A percentile compares a stretch with the other conserved stretches of the same genome.
Conservation (phyloP, 2,329 filamentous ascomycete genomes). For the Corniculantispora saksenae region DNA sequence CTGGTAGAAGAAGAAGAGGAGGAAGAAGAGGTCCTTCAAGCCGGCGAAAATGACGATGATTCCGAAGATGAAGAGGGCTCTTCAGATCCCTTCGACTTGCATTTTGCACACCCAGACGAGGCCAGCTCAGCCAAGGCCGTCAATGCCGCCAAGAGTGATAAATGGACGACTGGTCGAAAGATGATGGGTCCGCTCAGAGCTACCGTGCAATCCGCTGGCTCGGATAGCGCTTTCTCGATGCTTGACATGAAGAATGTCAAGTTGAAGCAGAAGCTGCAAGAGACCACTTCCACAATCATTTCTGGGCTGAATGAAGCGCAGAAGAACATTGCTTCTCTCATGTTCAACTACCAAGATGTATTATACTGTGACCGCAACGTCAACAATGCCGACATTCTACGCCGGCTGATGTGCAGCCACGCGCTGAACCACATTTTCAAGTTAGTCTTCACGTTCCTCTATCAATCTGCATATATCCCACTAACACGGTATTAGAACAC, state of each 20-base stretch:
- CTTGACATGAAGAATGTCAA: conserved; percentile 50
- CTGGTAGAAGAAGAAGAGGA: conserved; percentile 42
- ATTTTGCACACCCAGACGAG: conserved; percentile 72
- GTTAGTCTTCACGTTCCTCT: conserved; percentile 40
- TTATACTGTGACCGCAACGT: conserved; percentile 73
- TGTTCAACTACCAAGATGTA: conserved; percentile 83
- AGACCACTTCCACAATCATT: conserved; percentile 54
- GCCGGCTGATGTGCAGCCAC: conserved; percentile 76
- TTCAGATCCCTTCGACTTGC: conserved; percentile 75
- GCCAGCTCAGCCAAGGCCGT: conserved; percentile 57
- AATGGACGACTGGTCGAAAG: conserved; percentile 53
- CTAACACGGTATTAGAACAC: conserved; percentile 56
- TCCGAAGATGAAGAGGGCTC: conserved; percentile 55
- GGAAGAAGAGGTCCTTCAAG: conserved; percentile 39
- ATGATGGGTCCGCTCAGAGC: conserved; percentile 49
- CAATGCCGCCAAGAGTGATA: conserved; percentile 48
- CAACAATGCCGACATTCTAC: conserved; percentile 67
- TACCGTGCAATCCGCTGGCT: conserved; percentile 48
- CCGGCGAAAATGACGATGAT: conserved; percentile 33
- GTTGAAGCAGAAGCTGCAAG: conserved; percentile 70
- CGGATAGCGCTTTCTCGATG: conserved; percentile 36
- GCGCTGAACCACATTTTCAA: conserved; percentile 91
- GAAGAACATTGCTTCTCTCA: conserved; percentile 64
- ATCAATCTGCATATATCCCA: neutral
- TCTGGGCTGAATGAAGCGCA: conserved; percentile 62